phyloP scores from a whole-genome alignment of 2,329 filamentous ascomycete species.

The Trichophyton mentagrophytes region DNA sequence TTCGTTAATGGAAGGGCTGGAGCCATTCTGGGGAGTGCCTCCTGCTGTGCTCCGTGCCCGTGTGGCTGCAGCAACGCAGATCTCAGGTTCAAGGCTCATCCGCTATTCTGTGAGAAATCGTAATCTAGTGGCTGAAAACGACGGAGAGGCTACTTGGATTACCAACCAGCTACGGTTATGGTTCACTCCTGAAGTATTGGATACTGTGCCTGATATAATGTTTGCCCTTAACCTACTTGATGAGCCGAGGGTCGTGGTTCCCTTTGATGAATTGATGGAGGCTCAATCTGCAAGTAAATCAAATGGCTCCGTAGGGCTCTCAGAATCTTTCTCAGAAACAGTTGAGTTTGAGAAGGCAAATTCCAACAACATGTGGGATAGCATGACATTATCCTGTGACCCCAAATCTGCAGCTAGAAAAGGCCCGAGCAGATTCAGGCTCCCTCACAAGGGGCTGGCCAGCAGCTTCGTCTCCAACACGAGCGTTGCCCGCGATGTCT shows the following conservation, averaged over 20 bases:
- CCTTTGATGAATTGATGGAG: constrained; percentile 6
- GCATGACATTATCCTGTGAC: constrained; percentile 11
- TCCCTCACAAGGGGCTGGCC: not conserved
- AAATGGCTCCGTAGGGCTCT: not conserved
- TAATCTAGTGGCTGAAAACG: not conserved
- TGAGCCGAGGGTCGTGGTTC: constrained; percentile 13
- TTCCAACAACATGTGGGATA: constrained; percentile 8
- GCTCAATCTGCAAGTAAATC: not conserved
- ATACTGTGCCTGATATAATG: constrained; percentile 11
- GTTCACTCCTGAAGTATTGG: constrained; percentile 5
- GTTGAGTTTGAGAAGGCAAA: constrained; percentile 2
- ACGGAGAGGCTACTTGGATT: constrained; percentile 3
- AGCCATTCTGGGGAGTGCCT: constrained; percentile 8
- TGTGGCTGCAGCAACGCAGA: not conserved
- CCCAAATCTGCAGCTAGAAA: constrained; percentile 9
- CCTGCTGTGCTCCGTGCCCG: constrained; percentile 6
- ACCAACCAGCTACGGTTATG: constrained; percentile 1
- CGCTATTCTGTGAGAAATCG: constrained; percentile 4
- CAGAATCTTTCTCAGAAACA: not conserved
- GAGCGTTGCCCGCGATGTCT: constrained; percentile 4
- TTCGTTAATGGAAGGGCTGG: constrained; percentile 4
- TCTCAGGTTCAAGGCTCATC: not conserved
- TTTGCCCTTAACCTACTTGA: constrained; percentile 13
- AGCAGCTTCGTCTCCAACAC: constrained; percentile 6
- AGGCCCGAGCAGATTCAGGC: constrained; percentile 2